Conservation (phyloP, 2,329 filamentous ascomycete genomes). For the Ceratocystis cubensis region DNA sequence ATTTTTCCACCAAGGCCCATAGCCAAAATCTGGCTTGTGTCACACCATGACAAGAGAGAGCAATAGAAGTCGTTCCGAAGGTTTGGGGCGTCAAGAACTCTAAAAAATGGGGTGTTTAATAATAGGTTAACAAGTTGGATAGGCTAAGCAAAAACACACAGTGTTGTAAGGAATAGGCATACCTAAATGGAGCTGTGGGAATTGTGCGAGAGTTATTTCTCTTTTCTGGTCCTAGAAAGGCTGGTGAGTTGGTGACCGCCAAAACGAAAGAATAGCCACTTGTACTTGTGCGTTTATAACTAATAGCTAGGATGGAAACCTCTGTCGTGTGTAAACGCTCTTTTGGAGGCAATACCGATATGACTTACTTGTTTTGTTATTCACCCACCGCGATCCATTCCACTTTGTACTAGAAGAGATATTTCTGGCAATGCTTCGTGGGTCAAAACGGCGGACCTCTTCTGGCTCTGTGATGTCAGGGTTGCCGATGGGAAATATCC, state of each 20-base stretch:
- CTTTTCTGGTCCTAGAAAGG: background rate
- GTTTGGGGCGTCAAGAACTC: constrained; percentile 74
- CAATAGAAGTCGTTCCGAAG: constrained; percentile 96
- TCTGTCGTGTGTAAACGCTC: too few species aligned
- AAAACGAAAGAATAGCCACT: background rate
- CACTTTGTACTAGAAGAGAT: constrained; percentile 26
- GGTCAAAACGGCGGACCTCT: constrained; percentile 25
- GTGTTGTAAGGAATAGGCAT: background rate
- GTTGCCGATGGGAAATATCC: constrained; percentile 42
- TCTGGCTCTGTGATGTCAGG: constrained; percentile 24
- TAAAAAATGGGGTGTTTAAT: constrained; percentile 25
- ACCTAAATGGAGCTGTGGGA: constrained; percentile 21
- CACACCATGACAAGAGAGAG: constrained; percentile 75
- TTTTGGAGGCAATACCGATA: background rate
- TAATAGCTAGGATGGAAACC: too few species aligned
- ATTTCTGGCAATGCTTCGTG: constrained; percentile 16
- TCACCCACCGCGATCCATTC: constrained; percentile 34
- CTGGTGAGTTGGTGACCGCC: background rate
- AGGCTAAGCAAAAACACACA: background rate
- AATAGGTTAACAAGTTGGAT: background rate
- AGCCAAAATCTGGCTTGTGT: constrained; percentile 60
- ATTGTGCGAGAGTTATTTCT: constrained; percentile 4
- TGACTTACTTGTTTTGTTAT: constrained; percentile 20
- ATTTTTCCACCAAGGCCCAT: constrained; percentile 69
- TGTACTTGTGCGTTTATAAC: constrained; percentile 15